Conservation (phyloP, 805 yeast species). For the Diddensiella santjacobensis region DNA sequence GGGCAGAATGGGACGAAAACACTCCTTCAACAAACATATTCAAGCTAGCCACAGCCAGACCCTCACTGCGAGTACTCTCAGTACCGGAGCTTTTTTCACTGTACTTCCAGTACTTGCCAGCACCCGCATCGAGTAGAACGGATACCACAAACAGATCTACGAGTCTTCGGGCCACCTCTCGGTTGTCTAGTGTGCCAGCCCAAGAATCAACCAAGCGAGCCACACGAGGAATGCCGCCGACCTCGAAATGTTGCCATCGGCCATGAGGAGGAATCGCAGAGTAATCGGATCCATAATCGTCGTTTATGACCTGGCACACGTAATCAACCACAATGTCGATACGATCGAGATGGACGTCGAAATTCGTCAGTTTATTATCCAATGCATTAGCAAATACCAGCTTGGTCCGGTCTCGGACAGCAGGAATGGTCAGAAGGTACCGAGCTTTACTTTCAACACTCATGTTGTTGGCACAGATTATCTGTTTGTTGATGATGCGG, state of each 20-base stretch:
- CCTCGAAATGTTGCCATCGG: slow-evolving; percentile 62
- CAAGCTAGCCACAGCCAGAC: slow-evolving; percentile 58
- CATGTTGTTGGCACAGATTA: too few relatives aligned
- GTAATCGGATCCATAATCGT: slow-evolving; percentile 45
- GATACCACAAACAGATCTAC: slow-evolving; percentile 58
- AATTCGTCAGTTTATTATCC: slow-evolving; percentile 37
- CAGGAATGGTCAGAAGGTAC: slow-evolving; percentile 47
- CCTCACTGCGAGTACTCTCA: slow-evolving; percentile 50
- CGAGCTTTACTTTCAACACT: not conserved
- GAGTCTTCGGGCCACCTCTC: slow-evolving; percentile 50
- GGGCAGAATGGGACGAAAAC: slow-evolving; percentile 37
- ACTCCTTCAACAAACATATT: slow-evolving; percentile 50
- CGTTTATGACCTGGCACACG: slow-evolving; percentile 42
- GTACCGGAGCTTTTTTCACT: slow-evolving; percentile 36
- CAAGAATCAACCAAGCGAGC: slow-evolving; percentile 41
- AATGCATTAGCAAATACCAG: slow-evolving; percentile 43
- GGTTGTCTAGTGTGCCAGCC: slow-evolving; percentile 31
- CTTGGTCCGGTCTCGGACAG: slow-evolving; percentile 52
- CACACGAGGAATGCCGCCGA: slow-evolving; percentile 45
- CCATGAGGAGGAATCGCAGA: slow-evolving; percentile 60
- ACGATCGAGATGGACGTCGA: slow-evolving; percentile 44
- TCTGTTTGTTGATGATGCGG: not conserved
- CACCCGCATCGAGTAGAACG: slow-evolving; percentile 65
- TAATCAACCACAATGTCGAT: slow-evolving; percentile 43
- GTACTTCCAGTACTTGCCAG: slow-evolving; percentile 57